phyloP scores from a whole-genome alignment of 176 grass and related monocot genomes.

The Areca catechu region DNA sequence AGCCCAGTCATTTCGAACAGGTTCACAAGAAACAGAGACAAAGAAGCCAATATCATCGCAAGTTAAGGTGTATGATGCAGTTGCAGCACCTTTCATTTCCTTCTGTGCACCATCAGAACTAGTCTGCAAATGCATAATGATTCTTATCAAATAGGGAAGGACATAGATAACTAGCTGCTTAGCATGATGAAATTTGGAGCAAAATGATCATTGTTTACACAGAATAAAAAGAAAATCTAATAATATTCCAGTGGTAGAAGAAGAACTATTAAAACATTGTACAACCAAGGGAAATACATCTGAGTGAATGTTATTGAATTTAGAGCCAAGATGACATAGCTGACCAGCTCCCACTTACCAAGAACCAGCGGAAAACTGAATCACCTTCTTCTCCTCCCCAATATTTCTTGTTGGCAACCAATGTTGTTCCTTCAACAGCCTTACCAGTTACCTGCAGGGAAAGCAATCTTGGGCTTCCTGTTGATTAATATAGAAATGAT shows the following conservation, averaged over 20 bases:
- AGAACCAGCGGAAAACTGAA: constrained; percentile 64
- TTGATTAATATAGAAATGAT: constrained; percentile 5
- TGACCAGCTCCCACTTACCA: constrained; percentile 43
- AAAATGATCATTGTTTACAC: too few species aligned
- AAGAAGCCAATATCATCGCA: constrained; percentile 59
- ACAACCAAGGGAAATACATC: too few species aligned
- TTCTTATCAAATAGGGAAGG: too few species aligned
- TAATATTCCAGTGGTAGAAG: too few species aligned
- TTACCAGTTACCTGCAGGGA: constrained; percentile 69
- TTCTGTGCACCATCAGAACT: constrained; percentile 52
- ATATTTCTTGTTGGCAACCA: constrained; percentile 70
- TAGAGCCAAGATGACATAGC: too few species aligned
- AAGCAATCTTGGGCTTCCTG: constrained; percentile 62
- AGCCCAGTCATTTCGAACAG: constrained; percentile 72
- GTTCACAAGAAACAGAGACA: constrained; percentile 69
- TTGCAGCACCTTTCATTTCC: constrained; percentile 57
- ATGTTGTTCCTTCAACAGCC: constrained; percentile 52
- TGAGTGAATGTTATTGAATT: too few species aligned
- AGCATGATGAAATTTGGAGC: too few species aligned
- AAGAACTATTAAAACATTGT: too few species aligned
- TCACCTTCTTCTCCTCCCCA: constrained; percentile 98
- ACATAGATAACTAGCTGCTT: too few species aligned
- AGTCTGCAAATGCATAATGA: constrained; percentile 39
- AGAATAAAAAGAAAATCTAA: too few species aligned
- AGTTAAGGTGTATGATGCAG: constrained; percentile 70